These are phyloP conservation scores for Neurospora sp. DNA, from an alignment of 495 filamentous ascomycete species.

Conservation along the genomic window DNA sequence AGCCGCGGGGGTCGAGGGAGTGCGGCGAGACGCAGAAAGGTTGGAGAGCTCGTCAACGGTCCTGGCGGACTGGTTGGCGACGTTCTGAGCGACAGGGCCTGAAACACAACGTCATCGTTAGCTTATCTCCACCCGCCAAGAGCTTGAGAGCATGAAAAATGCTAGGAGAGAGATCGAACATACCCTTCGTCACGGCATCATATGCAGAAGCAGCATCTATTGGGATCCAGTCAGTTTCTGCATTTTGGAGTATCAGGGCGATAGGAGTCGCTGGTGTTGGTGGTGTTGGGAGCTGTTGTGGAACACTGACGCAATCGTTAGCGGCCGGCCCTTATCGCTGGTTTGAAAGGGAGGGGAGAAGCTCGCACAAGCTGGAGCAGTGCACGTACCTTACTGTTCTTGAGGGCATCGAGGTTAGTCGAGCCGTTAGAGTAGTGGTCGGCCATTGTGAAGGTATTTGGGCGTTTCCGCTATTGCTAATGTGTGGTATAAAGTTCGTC, in stretches of 20 bases:
- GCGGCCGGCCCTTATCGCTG: conserved; percentile 8
- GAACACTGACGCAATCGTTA: conserved; percentile 24
- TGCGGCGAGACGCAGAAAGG: conserved; percentile 58
- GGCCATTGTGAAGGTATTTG: conserved; percentile 21
- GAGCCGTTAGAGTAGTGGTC: conserved; percentile 9
- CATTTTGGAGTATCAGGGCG: background rate
- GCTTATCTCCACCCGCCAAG: conserved; percentile 3
- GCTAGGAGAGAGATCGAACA: background rate
- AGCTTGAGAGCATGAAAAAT: background rate
- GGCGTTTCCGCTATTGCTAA: conserved; percentile 1
- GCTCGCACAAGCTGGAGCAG: background rate
- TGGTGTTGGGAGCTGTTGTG: conserved; percentile 7
- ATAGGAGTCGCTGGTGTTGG: background rate
- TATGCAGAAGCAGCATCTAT: conserved; percentile 35
- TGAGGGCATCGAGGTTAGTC: conserved; percentile 25
- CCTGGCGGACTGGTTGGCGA: conserved; percentile 63
- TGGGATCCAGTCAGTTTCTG: conserved; percentile 11
- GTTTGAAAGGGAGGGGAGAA: background rate
- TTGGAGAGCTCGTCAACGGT: conserved; percentile 65
- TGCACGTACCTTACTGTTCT: conserved; percentile 38
- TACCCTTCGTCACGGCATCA: conserved; percentile 10
- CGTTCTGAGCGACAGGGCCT: conserved; percentile 71
- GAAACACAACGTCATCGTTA: conserved; percentile 12
- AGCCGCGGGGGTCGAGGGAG: conserved; percentile 56
- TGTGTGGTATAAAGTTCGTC: background rate